A percentile compares a stretch with the other conserved stretches of the same genome.
Evolutionary conservation across 192 early-diverging fungal species (phyloP).

Genomic region (Haplosporangium gracile): DNA sequence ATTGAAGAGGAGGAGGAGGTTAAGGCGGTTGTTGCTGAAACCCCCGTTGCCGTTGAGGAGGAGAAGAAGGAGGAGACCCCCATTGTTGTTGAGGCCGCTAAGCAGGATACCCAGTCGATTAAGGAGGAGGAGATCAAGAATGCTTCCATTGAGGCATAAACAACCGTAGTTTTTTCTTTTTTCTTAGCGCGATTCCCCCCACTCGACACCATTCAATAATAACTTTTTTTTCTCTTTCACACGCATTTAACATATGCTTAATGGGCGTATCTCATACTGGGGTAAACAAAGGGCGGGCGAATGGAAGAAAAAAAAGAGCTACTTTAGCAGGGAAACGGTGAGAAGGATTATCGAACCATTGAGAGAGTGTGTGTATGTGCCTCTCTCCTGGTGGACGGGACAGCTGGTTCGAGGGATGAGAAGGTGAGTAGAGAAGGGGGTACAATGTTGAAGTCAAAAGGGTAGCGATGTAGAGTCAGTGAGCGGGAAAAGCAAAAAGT

Average conservation of each 20-base stretch:
- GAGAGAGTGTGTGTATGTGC: not conserved
- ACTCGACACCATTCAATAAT: not conserved
- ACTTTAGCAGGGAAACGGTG: too few species aligned
- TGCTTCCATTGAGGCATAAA: conserved; percentile 17
- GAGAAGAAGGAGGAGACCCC: not conserved
- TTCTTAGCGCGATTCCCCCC: not conserved
- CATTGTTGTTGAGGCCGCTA: not conserved
- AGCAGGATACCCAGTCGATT: conserved; percentile 8
- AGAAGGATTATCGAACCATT: too few species aligned
- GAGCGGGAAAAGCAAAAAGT: not conserved
- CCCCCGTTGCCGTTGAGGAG: conserved; percentile 6
- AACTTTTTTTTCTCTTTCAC: not conserved
- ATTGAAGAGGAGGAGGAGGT: not conserved
- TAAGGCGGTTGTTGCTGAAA: not conserved
- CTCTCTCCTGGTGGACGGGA: not conserved
- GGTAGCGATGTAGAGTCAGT: not conserved
- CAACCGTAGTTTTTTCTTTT: not conserved
- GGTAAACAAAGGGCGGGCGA: too few species aligned
- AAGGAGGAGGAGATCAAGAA: conserved; percentile 17
- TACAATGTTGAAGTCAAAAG: not conserved
- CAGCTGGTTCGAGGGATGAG: not conserved
- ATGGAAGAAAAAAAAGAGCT: too few species aligned
- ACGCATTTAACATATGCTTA: too few species aligned
- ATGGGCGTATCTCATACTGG: too few species aligned
- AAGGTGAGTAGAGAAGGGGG: not conserved